Percentiles rank a stretch among this genome's conserved stretches.
Evolutionary conservation across 2,329 filamentous ascomycete genomes (phyloP).

Genomic region (Alternaria hordeiaustralica): DNA sequence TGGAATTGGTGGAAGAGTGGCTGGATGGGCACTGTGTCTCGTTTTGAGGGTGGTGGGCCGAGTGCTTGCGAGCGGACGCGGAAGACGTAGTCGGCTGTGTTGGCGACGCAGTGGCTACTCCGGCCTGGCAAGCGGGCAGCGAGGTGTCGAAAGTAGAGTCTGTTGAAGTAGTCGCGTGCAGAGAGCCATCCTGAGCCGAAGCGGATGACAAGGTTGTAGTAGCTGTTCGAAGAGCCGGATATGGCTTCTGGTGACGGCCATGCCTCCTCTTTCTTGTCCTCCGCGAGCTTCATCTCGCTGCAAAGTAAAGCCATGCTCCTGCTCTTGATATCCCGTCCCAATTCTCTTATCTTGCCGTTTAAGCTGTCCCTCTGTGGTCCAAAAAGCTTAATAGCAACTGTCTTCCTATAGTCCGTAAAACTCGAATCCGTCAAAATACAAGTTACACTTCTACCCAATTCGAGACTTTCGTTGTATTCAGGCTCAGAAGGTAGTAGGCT

Average conservation of each 20-base stretch:
- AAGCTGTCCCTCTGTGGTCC: conserved; percentile 15
- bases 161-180: conserved; percentile 38
- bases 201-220: conserved; percentile 36
- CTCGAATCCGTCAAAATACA: conserved; percentile 32
- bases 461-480: conserved; percentile 11
- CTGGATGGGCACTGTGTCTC: conserved; percentile 31
- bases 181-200: conserved; percentile 40
- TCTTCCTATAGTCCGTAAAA: conserved; percentile 22
- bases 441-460: conserved; percentile 35
- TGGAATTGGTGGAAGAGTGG: conserved; percentile 38
- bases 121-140: conserved; percentile 2
- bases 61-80: conserved; percentile 4
- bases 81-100: conserved; percentile 2
- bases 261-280: background rate
- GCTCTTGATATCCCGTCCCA: background rate
- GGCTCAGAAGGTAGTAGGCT: conserved; percentile 20
- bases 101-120: background rate
- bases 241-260: background rate
- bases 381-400: conserved; percentile 36
- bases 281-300: background rate
- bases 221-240: conserved; percentile 1
- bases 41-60: conserved; percentile 7
- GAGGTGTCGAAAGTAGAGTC: conserved; percentile 27
- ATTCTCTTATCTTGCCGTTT: background rate
- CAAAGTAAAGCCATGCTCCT: conserved; percentile 8